Evolutionary conservation across 2,329 filamentous ascomycete species (phyloP).

Genomic region (Penicillium sp.): DNA sequence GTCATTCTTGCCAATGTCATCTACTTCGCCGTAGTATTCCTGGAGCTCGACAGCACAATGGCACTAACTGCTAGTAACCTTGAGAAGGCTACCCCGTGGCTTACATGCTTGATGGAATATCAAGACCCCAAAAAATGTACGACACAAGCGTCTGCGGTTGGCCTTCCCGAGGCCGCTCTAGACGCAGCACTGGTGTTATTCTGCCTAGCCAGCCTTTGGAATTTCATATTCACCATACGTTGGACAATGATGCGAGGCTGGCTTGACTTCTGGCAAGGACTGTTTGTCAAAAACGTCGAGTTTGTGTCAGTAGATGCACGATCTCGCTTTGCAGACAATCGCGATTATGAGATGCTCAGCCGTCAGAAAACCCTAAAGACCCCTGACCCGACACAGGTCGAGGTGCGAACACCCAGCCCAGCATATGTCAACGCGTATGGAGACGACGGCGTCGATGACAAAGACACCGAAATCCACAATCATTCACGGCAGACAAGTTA

Average conservation of each 20-base stretch:
- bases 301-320: conserved; percentile 85
- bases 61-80: conserved; percentile 54
- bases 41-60: conserved; percentile 75
- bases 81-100: conserved; percentile 59
- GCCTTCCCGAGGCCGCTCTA: conserved; percentile 72
- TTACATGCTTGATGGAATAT: conserved; percentile 62
- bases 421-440: not conserved
- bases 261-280: conserved; percentile 59
- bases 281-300: conserved; percentile 58
- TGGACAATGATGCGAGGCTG: conserved; percentile 84
- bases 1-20: conserved; percentile 89
- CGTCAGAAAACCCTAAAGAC: conserved; percentile 23
- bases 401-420: conserved; percentile 19
- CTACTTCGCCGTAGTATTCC: conserved; percentile 89
- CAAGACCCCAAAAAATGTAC: conserved; percentile 66
- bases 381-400: conserved; percentile 29
- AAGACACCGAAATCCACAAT: conserved; percentile 1
- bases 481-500: conserved; percentile 7
- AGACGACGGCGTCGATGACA: not conserved
- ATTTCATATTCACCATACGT: conserved; percentile 74
- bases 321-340: conserved; percentile 57
- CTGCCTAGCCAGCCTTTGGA: conserved; percentile 81
- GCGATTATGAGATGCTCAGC: conserved; percentile 75
- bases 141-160: conserved; percentile 54
- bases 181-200: conserved; percentile 79